Conservation (phyloP, 352 stramenopile species). For the Pythium folliculosum region DNA sequence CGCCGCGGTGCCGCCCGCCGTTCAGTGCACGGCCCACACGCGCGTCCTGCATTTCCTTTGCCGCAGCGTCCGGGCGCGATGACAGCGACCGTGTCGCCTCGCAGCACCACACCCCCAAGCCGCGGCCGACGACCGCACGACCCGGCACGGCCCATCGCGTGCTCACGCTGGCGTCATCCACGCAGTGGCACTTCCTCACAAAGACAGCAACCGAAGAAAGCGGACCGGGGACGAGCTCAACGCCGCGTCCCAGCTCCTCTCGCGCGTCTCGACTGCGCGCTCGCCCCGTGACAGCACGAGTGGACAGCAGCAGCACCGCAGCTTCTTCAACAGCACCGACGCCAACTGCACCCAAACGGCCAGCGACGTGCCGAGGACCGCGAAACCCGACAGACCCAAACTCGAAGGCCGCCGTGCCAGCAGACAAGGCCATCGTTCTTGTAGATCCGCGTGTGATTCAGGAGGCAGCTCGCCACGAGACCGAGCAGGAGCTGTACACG, state of each 20-base stretch:
- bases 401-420: not conserved
- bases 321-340: not conserved
- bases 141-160: slow-evolving; percentile 9
- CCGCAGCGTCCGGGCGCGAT: slow-evolving; percentile 17
- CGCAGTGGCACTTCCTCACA: slow-evolving; percentile 29
- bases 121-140: slow-evolving; percentile 13
- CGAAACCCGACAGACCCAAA: not conserved
- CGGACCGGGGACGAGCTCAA: not conserved
- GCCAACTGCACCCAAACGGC: slow-evolving; percentile 4
- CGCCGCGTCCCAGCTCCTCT: not conserved
- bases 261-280: slow-evolving; percentile 1
- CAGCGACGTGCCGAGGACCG: slow-evolving; percentile 17
- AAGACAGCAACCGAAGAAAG: slow-evolving; percentile 8
- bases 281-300: slow-evolving; percentile 18
- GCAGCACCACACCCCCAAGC: not conserved
- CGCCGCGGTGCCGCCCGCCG: slow-evolving; percentile 11
- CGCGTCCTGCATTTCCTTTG: slow-evolving; percentile 23
- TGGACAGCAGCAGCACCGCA: not conserved
- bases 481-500: slow-evolving; percentile 45
- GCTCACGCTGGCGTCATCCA: slow-evolving; percentile 19
- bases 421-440: not conserved
- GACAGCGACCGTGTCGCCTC: not conserved
- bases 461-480: slow-evolving; percentile 45
- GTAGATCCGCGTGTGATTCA: slow-evolving; percentile 35
- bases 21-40: slow-evolving; percentile 13